These are phyloP conservation scores for Rhodotorula glutinis DNA, from an alignment of 1,284 basidiomycete species.

Conservation along the genomic window DNA sequence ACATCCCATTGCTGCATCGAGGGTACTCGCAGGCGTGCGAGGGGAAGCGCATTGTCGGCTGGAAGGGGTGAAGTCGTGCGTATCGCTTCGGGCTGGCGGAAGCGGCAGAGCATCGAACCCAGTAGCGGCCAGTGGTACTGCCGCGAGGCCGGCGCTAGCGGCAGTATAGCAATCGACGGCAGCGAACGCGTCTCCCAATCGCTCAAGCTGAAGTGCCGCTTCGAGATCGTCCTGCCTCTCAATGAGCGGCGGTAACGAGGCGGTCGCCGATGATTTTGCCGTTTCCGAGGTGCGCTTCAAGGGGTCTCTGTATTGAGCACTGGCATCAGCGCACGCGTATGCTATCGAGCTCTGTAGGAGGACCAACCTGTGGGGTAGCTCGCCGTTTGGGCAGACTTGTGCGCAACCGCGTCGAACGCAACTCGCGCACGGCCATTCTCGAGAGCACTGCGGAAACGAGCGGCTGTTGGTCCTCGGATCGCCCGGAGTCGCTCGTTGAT, in stretches of 20 bases:
- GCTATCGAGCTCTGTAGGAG: too few species aligned
- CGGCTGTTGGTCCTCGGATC: too few species aligned
- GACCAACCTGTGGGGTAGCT: background rate
- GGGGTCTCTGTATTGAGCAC: background rate
- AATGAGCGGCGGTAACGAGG: too few species aligned
- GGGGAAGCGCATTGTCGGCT: background rate
- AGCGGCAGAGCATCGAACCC: too few species aligned
- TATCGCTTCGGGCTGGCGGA: too few species aligned
- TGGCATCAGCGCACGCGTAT: background rate
- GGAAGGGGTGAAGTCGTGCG: too few species aligned
- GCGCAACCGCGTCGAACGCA: slow-evolving; percentile 38
- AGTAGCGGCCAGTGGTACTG: too few species aligned
- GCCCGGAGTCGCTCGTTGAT: too few species aligned
- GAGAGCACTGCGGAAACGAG: slow-evolving; percentile 30
- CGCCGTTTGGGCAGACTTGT: slow-evolving; percentile 39
- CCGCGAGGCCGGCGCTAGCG: too few species aligned
- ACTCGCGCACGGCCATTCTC: slow-evolving; percentile 39
- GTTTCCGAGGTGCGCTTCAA: background rate
- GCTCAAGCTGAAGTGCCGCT: background rate
- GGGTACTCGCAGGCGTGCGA: background rate
- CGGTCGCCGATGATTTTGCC: too few species aligned
- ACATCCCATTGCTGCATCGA: slow-evolving; percentile 3
- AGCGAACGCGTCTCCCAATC: background rate
- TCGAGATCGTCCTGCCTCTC: background rate
- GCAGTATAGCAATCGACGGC: too few species aligned